These are phyloP conservation scores for Leishmania aethiopica DNA, from an alignment of 208 protist genomes.

Conservation along the genomic window DNA sequence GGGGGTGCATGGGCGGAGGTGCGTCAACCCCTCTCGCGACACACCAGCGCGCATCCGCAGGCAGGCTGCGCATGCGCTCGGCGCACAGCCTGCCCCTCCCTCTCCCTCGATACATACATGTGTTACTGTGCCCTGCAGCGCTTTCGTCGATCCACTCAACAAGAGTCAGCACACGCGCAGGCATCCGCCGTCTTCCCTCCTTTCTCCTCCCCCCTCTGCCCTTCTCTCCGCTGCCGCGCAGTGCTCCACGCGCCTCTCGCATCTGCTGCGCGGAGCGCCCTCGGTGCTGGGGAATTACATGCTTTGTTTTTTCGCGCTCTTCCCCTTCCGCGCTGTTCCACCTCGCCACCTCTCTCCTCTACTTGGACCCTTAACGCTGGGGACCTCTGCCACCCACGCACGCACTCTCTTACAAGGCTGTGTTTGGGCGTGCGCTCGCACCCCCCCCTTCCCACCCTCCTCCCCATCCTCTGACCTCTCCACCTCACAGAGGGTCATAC, in stretches of 20 bases:
- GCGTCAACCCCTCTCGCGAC: background rate
- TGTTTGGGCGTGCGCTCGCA: background rate
- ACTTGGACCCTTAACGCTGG: background rate
- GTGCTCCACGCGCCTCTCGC: background rate
- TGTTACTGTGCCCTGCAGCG: background rate
- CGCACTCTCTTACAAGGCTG: background rate
- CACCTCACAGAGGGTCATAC: background rate
- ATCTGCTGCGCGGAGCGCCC: background rate
- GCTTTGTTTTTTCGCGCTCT: background rate
- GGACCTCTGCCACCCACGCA: background rate
- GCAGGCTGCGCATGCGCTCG: background rate
- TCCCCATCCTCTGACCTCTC: background rate
- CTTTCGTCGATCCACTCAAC: background rate
- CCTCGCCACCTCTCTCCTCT: background rate
- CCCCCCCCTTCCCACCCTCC: background rate
- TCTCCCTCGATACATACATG: background rate
- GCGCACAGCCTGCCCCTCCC: background rate
- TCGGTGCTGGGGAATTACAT: no score
- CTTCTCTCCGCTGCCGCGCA: background rate
- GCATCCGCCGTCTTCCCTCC: background rate
- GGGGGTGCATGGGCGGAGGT: background rate
- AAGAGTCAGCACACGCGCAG: background rate
- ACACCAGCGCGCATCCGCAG: background rate
- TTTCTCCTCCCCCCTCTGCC: background rate
- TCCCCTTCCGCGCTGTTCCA: background rate